phyloP scores from a whole-genome alignment of 345 rosid species.

The Physaria fendleri region DNA sequence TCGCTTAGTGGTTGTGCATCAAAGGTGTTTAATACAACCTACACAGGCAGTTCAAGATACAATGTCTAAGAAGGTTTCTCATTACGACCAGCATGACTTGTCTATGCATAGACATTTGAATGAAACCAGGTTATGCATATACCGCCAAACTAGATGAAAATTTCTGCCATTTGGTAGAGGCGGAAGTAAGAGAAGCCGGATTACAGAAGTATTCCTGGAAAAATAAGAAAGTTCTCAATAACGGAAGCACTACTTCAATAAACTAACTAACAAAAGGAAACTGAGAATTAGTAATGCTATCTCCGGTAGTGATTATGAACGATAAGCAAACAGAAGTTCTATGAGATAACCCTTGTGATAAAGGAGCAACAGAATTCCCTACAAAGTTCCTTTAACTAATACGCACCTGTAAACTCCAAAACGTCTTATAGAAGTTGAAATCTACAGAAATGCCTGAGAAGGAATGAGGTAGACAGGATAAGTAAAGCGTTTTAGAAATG shows the following conservation, averaged over 20 bases:
- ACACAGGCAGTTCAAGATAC: slow-evolving; percentile 27
- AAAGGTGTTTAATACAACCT: slow-evolving; percentile 89
- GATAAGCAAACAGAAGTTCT: slow-evolving; percentile 7
- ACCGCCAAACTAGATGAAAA: slow-evolving; percentile 80
- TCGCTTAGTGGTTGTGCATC: slow-evolving; percentile 97
- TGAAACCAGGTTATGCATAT: slow-evolving; percentile 4
- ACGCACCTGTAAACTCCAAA: slow-evolving; percentile 95
- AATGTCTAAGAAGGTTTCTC: neutral
- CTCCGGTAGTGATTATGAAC: neutral
- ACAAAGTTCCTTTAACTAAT: neutral
- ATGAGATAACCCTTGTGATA: neutral
- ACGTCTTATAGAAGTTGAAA: slow-evolving; percentile 93
- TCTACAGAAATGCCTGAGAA: slow-evolving; percentile 74
- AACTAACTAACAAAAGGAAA: neutral
- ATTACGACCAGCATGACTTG: neutral
- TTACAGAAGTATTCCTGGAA: slow-evolving; percentile 88
- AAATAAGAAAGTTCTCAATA: slow-evolving; percentile 2
- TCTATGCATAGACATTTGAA: slow-evolving; percentile 11
- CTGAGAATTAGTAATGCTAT: neutral
- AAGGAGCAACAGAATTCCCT: slow-evolving; percentile 9
- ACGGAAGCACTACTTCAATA: neutral
- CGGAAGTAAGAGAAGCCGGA: slow-evolving; percentile 63
- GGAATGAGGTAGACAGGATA: slow-evolving; percentile 14
- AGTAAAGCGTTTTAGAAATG: slow-evolving; percentile 3
- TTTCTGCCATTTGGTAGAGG: slow-evolving; percentile 89